Evolutionary conservation across 305 asterid genomes (phyloP), one percentile per base, ranked within the genome.

Genomic region (Coffea humblotiana): DNA sequence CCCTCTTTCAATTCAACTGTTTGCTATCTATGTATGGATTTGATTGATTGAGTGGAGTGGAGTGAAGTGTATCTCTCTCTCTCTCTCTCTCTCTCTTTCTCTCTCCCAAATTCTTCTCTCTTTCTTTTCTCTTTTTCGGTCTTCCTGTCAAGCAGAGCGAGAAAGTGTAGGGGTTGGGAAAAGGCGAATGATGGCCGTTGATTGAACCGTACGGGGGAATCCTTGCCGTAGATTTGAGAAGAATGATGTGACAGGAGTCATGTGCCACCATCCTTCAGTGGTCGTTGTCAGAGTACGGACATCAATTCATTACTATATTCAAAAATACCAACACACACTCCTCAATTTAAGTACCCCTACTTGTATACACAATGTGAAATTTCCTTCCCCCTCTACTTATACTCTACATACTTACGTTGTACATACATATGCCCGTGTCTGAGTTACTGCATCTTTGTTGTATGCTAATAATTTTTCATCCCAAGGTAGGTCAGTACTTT

Each of bases 221-320:
- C 78, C 3, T 12, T 51, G 74, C 84, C 89, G 83, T 84, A 29
- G 74, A 78, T 74, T 65, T 37, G 43, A 80, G 47, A 52, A 49
- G 71, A 65, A 64, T 83, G 87, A 87, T 85, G 77, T 88, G 88
- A 88, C 90, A 85, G 80, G 83, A 83, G 73, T 89, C 90, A 88
- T 88, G 91, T 88, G 90, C 88, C 87, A 83, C 88, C 87, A 86
- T 86, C 91, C 94, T 88, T 80, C 88, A 82, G 83, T 87, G 86
- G 91, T 88, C 89, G 76, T 78, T 83, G 91, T 88, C 91, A 87
- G 88, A 83, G 90, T 88, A 86, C 90, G 89, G 84, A 82, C 85
- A 80, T 78, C 84, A 77, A 85, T 78, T 76, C 65, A 61, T 25
- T 29, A 65, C 68, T 45, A 67, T 43, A 27, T 45, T 71, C 40